Base-by-base conservation (phyloP, 2,329 filamentous ascomycete genomes). In the Dactylonectria estremocensis region DNA sequence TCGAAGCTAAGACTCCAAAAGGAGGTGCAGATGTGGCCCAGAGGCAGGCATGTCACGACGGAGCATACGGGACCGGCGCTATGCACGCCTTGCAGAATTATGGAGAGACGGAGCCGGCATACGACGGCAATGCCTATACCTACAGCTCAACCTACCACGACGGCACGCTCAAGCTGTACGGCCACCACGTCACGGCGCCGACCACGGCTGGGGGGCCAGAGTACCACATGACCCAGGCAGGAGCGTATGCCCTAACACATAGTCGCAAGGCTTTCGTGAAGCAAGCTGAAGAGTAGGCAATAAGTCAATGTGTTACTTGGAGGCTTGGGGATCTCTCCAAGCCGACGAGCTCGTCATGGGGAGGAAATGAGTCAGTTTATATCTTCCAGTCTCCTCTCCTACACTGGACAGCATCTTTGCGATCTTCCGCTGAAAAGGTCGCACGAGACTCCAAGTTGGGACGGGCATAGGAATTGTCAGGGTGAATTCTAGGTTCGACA, bases 191-290 rank as follows among this genome's bases (percentile, higher is more conserved):
- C 55, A 79, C 76, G 13, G 72, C 73, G 56, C 78, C 81, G 50
- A 69, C 62, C 11, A 72, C n/a, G 18, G 66, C 75, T 52, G 76
- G 67, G 72, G 78, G 53, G 52, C 79, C 78, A 7, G 77, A 79
- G 71, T 85, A 84, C 72, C 74, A 83, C 56, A 85, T 83, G 80
- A 82, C 79, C 7, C 69, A 79, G 62, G 7, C 83, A 3, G 64
- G 67, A 0, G 57, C 16, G 1, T 83, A 48, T 31, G 63, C 2
- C 2, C 63, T 84, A 69, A 82, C n/a, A 1, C 1, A 75, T 0
- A 64, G 70, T 52, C 28, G 52, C 4, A 70, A 82, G 3, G 72
- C 56, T 2, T 85, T 82, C 64, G 54, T 72, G 24, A 28, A 28
- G 24, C 24, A 28, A 28, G 24, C 24, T 28, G 24, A 28, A 28